Evolutionary conservation across 306 rosid genomes (phyloP), one percentile per base, ranked within the genome.

Genomic region (Spatholobus suberectus): DNA sequence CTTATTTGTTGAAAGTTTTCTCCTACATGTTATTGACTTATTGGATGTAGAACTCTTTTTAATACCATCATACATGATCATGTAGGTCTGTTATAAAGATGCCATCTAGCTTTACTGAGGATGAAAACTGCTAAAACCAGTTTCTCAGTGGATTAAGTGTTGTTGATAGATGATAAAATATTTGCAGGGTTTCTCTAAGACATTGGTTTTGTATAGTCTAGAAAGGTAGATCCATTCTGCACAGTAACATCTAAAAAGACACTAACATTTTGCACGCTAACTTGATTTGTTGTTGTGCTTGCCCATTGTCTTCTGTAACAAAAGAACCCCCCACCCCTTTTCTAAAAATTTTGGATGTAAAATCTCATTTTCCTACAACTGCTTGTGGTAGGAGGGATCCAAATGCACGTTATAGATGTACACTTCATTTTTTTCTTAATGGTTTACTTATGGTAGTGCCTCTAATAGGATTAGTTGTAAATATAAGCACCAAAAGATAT

Each of bases 61-160:
- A 66, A 86, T 74, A 71, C 29, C 70, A 51, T 55, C 29, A 2
- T 79, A 29, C 43, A 62, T 70, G 68, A 66, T 83, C 43, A 74
- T 89, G 86, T 85, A 96, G 98, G 83, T 90, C 91, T 70, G 86
- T 85, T 32, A 63, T 65, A 71, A 94, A 90, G 88, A 86, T 89
- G 80, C 94, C 90, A 2, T 94, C 92, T 29, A 92, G 96, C 91
- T 90, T 90, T 82, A 92, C 94, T 8, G 95, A 92, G 84, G 97
- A 92, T 65, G 98, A 94, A n/a, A 88, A 90, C 96, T 63, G 96
- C 91, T 1, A 97, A 92, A 40, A 88, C 97, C 69, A 88, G 93
- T 86, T 89, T 96, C 40, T 94, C 92, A 2, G 61, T 77, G 86
- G 94, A 90, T 65, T 93, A 86, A 92, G 73, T 24, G 73, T 27